Evolutionary conservation across 2,329 filamentous ascomycete species (phyloP).

Genomic region (Curvularia hawaiiensis): DNA sequence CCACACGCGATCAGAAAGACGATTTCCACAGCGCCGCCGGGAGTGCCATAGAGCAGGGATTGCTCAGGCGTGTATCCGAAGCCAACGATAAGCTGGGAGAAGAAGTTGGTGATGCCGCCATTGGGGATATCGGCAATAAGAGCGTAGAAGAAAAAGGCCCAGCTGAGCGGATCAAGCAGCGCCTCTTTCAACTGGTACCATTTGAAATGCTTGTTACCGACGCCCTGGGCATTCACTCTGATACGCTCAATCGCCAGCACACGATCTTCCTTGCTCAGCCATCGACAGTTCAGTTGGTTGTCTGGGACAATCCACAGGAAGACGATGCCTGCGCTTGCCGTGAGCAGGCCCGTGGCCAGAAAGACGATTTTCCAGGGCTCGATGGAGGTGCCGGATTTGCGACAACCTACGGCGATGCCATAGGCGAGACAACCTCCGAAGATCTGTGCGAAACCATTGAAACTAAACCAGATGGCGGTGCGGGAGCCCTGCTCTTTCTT

Average conservation of each 20-base stretch:
- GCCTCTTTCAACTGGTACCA: slow-evolving; percentile 68
- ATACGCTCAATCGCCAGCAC: slow-evolving; percentile 73
- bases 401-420: slow-evolving; percentile 63
- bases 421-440: slow-evolving; percentile 68
- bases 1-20: slow-evolving; percentile 62
- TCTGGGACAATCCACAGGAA: slow-evolving; percentile 60
- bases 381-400: slow-evolving; percentile 61
- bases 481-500: slow-evolving; percentile 69
- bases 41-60: slow-evolving; percentile 68
- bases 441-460: slow-evolving; percentile 68
- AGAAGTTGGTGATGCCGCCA: slow-evolving; percentile 65
- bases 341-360: slow-evolving; percentile 53
- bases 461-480: slow-evolving; percentile 70
- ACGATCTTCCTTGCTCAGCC: slow-evolving; percentile 69
- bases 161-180: slow-evolving; percentile 62
- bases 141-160: slow-evolving; percentile 65
- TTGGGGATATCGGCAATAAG: slow-evolving; percentile 63
- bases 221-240: slow-evolving; percentile 75
- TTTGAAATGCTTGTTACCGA: slow-evolving; percentile 72
- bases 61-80: slow-evolving; percentile 70
- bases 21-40: slow-evolving; percentile 69
- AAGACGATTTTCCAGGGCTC: slow-evolving; percentile 69
- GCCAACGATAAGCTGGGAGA: slow-evolving; percentile 63
- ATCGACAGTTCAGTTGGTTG: slow-evolving; percentile 64
- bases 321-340: slow-evolving; percentile 48